Percentiles rank a stretch among this genome's conserved stretches.
phyloP scores from a whole-genome alignment of 495 filamentous ascomycete genomes.

The Podospora anserina region DNA sequence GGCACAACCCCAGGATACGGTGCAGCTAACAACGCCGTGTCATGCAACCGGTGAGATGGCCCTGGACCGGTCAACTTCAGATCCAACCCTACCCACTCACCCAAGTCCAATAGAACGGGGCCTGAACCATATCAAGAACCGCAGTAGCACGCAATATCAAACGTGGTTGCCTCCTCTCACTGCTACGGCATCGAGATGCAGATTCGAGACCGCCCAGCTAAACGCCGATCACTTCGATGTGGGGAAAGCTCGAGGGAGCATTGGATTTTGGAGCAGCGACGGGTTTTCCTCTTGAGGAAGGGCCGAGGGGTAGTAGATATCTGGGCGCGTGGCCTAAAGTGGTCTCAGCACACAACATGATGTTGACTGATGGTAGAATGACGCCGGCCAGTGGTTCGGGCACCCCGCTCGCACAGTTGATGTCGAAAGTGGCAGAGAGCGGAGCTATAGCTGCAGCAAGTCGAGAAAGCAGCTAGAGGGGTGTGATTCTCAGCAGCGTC shows the following conservation, averaged over 20 bases:
- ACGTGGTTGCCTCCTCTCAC: background rate
- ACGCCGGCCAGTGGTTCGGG: background rate
- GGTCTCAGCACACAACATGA: background rate
- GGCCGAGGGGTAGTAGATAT: background rate
- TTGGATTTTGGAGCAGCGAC: background rate
- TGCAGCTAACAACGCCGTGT: background rate
- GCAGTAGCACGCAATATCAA: background rate
- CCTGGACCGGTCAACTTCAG: background rate
- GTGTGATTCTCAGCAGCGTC: background rate
- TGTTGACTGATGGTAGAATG: background rate
- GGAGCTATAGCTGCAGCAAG: background rate
- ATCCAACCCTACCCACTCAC: background rate
- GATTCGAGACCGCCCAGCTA: background rate
- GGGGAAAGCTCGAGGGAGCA: background rate
- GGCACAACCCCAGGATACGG: background rate
- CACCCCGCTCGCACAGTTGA: background rate
- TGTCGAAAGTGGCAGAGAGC: background rate
- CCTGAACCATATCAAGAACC: background rate
- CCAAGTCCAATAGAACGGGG: background rate
- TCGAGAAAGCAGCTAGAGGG: background rate
- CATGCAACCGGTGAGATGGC: slow-evolving; percentile 9
- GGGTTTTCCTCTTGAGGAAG: background rate
- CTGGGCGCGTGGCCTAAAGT: too few relatives aligned
- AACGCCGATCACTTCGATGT: background rate
- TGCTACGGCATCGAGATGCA: background rate